phyloP scores from a whole-genome alignment of 2,329 filamentous ascomycete species.

The Alternaria novae-zelandiae region DNA sequence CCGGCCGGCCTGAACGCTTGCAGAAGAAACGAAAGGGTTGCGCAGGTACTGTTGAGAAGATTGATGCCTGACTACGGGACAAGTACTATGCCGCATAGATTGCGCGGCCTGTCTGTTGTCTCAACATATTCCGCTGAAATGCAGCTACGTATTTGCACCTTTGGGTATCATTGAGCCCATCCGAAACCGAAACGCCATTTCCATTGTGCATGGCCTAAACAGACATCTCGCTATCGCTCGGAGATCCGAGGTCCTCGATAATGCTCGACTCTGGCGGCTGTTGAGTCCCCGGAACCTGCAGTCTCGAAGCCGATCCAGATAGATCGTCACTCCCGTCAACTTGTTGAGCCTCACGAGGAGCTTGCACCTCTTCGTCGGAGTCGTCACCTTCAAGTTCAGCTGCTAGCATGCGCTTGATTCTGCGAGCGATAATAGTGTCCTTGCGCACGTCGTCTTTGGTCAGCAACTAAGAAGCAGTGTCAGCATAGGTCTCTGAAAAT shows the following conservation, averaged over 20 bases:
- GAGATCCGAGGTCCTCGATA: slow-evolving; percentile 29
- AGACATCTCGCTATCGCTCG: slow-evolving; percentile 13
- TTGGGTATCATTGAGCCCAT: slow-evolving; percentile 3
- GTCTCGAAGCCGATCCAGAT: background rate
- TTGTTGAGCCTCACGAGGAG: slow-evolving; percentile 1
- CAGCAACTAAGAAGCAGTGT: slow-evolving; percentile 33
- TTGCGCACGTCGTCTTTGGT: slow-evolving; percentile 34
- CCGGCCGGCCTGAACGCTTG: background rate
- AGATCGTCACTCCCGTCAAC: background rate
- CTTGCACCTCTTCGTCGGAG: slow-evolving; percentile 33
- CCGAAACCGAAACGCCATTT: slow-evolving; percentile 1
- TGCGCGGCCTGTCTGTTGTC: background rate
- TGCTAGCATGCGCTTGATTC: slow-evolving; percentile 46
- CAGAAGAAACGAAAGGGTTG: background rate
- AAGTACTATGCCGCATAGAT: background rate
- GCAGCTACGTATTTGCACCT: background rate
- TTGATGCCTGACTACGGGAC: background rate
- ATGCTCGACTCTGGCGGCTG: slow-evolving; percentile 23
- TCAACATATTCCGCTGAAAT: background rate
- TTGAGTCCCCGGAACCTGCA: slow-evolving; percentile 14
- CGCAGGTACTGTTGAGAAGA: slow-evolving; percentile 2
- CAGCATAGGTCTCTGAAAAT: background rate
- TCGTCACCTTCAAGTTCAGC: slow-evolving; percentile 30
- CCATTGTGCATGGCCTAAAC: background rate
- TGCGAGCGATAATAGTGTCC: slow-evolving; percentile 44